phyloP scores from a whole-genome alignment of 352 stramenopile species.

The Chrysophaeum taylorii region DNA sequence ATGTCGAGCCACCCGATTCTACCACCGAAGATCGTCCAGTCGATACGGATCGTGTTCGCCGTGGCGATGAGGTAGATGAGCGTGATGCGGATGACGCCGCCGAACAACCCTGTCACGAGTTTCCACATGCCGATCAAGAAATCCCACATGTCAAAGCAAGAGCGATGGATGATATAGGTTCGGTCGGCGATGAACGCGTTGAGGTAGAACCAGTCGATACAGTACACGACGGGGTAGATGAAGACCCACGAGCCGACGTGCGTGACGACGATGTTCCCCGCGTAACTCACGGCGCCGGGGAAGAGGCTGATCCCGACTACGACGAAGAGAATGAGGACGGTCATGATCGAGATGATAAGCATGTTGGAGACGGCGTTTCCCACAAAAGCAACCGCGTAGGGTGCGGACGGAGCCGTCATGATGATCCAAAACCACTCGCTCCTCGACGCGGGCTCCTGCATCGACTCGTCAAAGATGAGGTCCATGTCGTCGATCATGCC shows the following conservation, averaged over 20 bases:
- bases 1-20: conserved; percentile 3
- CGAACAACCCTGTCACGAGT: background rate
- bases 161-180: background rate
- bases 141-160: conserved; percentile 5
- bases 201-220: background rate
- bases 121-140: conserved; percentile 2
- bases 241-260: background rate
- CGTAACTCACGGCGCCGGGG: background rate
- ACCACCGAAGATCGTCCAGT: background rate
- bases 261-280: background rate
- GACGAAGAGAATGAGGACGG: background rate
- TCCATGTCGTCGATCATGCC: background rate
- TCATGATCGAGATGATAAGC: background rate
- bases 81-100: background rate
- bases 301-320: background rate
- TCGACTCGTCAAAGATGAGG: background rate
- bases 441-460: background rate
- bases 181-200: background rate
- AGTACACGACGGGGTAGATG: background rate
- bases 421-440: background rate
- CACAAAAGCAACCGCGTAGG: background rate
- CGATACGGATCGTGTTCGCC: background rate
- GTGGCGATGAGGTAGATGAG: conserved; percentile 9
- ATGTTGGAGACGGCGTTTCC: background rate
- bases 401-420: background rate